Conservation (phyloP, 2,329 filamentous ascomycete genomes). For the Fusarium fujikuroi region DNA sequence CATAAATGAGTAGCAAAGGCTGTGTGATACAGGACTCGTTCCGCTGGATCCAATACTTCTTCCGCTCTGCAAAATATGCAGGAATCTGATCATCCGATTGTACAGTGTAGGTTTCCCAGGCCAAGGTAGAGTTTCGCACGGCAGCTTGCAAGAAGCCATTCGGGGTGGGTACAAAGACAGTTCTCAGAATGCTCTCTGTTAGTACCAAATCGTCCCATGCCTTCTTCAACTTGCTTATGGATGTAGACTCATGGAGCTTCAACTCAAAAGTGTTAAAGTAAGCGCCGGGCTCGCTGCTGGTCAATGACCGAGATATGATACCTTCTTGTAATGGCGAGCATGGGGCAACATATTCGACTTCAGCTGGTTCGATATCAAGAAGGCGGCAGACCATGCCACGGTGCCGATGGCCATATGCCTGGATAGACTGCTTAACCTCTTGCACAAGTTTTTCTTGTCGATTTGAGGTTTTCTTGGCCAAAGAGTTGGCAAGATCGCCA, state of each 20-base stretch:
- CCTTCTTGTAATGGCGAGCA: constrained; percentile 90
- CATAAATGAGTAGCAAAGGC: constrained; percentile 47
- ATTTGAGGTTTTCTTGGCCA: constrained; percentile 40
- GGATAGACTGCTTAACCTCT: constrained; percentile 68
- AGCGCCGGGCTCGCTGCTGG: constrained; percentile 61
- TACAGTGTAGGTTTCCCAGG: constrained; percentile 56
- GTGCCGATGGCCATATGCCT: constrained; percentile 72
- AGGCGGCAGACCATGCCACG: constrained; percentile 61
- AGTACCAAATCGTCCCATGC: constrained; percentile 68
- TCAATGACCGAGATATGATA: constrained; percentile 78
- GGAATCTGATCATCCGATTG: constrained; percentile 47
- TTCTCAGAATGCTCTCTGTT: constrained; percentile 73
- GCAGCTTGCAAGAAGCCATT: constrained; percentile 83
- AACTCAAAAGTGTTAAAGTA: constrained; percentile 86
- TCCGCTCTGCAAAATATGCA: constrained; percentile 49
- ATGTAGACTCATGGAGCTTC: constrained; percentile 57
- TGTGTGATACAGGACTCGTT: constrained; percentile 53
- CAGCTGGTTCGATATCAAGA: constrained; percentile 60
- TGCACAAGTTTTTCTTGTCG: constrained; percentile 47
- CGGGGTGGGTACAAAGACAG: constrained; percentile 75
- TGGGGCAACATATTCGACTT: constrained; percentile 79
- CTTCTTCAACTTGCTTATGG: constrained; percentile 58
- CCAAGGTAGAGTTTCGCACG: constrained; percentile 54
- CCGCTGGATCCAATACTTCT: constrained; percentile 62
- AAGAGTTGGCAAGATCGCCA: constrained; percentile 55